Evolutionary conservation across 2,329 filamentous ascomycete genomes (phyloP).

Genomic region (Pseudocercospora ulei): DNA sequence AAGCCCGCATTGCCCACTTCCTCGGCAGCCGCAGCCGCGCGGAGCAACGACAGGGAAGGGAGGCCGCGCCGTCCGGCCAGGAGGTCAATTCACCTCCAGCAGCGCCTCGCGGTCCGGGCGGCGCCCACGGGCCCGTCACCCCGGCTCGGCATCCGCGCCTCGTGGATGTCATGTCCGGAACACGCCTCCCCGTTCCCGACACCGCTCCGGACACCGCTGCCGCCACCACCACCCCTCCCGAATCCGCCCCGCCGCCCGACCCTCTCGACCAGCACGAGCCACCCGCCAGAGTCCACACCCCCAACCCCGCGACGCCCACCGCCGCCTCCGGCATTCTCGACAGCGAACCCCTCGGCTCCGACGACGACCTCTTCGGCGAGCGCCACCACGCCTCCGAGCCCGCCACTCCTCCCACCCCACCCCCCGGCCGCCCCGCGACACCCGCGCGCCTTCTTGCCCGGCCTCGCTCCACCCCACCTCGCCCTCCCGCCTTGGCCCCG

Average conservation of each 20-base stretch:
- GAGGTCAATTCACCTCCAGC: not conserved
- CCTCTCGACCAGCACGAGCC: constrained; percentile 2
- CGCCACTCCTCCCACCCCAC: too few relatives aligned
- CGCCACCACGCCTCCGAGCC: too few relatives aligned
- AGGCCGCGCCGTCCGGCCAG: constrained; percentile 1
- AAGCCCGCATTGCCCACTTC: not conserved
- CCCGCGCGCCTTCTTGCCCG: too few relatives aligned
- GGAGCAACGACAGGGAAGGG: not conserved
- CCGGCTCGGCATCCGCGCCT: not conserved
- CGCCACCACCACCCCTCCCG: not conserved
- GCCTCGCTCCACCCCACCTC: too few relatives aligned
- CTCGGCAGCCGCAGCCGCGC: not conserved
- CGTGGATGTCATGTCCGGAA: not conserved
- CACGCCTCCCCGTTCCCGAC: not conserved
- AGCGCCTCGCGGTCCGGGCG: not conserved
- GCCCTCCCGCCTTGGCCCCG: too few relatives aligned
- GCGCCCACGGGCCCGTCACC: not conserved
- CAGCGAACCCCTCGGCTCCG: not conserved
- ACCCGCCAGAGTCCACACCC: not conserved
- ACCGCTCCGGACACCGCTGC: not conserved
- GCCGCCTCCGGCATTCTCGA: not conserved
- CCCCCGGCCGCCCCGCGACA: too few relatives aligned
- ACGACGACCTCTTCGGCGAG: constrained; percentile 7
- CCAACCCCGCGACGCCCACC: not conserved
- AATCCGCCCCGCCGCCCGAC: not conserved